Conservation (phyloP, 495 filamentous ascomycete species). For the Penicillium canariense region DNA sequence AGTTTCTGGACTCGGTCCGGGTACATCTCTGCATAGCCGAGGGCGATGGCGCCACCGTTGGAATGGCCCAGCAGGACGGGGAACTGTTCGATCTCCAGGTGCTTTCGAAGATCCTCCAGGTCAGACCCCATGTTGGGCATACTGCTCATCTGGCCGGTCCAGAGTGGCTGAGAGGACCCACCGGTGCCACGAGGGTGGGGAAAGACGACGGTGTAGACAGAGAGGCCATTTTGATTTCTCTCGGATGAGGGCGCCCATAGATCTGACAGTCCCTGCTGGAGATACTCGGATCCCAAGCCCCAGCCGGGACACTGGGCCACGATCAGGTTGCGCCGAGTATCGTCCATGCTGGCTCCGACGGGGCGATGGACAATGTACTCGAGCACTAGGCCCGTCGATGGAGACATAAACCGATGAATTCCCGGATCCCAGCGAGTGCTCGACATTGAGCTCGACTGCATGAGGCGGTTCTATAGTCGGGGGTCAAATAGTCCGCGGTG, state of each 20-base stretch:
- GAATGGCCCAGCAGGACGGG: constrained; percentile 19
- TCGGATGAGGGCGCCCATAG: background rate
- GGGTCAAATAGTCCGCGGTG: background rate
- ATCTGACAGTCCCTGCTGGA: constrained; percentile 13
- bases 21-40: constrained; percentile 22
- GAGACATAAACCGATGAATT: constrained; percentile 21
- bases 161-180: background rate
- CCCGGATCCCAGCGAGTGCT: constrained; percentile 12
- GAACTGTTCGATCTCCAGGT: constrained; percentile 10
- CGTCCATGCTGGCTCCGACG: background rate
- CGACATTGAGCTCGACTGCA: background rate
- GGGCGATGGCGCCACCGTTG: constrained; percentile 24
- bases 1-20: constrained; percentile 16
- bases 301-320: constrained; percentile 22
- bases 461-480: background rate
- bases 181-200: constrained; percentile 16
- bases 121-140: constrained; percentile 19
- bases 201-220: constrained; percentile 9
- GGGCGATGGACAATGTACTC: constrained; percentile 15
- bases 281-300: constrained; percentile 20
- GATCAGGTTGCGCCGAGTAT: constrained; percentile 6
- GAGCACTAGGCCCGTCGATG: constrained; percentile 10
- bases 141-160: constrained; percentile 9
- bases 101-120: constrained; percentile 18
- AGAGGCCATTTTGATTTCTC: background rate